These are phyloP conservation scores for Blastobotrys peoriensis DNA, from an alignment of 805 yeast species.

Conservation along the genomic window DNA sequence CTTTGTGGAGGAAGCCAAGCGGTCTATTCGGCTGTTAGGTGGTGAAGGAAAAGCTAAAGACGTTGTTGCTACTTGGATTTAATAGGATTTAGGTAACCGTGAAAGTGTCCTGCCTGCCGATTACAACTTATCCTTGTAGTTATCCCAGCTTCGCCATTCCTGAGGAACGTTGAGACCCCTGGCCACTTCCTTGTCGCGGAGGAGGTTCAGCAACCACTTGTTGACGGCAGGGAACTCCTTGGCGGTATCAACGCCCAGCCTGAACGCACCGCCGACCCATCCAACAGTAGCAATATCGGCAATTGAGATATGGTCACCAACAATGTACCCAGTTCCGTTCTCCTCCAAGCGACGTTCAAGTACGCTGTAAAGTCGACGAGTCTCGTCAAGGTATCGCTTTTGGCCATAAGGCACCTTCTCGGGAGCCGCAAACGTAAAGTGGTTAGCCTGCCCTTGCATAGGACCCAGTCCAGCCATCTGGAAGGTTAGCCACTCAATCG, in stretches of 20 bases:
- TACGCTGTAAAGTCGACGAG: slow-evolving; percentile 49
- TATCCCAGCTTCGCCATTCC: slow-evolving; percentile 5
- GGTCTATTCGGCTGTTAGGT: neutral
- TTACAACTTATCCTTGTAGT: neutral
- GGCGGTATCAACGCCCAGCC: slow-evolving; percentile 12
- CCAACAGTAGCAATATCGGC: slow-evolving; percentile 49
- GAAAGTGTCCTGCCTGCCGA: neutral
- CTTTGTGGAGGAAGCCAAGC: neutral
- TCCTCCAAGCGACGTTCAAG: slow-evolving; percentile 44
- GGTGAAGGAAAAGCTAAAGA: neutral
- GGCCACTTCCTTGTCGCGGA: slow-evolving; percentile 76
- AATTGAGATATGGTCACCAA: slow-evolving; percentile 50
- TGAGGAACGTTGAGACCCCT: slow-evolving; percentile 24
- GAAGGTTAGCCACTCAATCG: slow-evolving; percentile 45
- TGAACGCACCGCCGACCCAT: slow-evolving; percentile 35
- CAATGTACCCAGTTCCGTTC: slow-evolving; percentile 46
- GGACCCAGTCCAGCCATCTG: slow-evolving; percentile 59
- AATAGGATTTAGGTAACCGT: no score
- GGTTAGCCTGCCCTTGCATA: slow-evolving; percentile 52
- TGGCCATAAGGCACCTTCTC: slow-evolving; percentile 52
- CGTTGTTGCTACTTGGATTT: no score
- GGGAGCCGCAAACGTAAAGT: slow-evolving; percentile 28
- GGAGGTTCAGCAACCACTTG: slow-evolving; percentile 86
- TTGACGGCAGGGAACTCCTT: slow-evolving; percentile 55
- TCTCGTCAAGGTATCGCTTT: slow-evolving; percentile 45